Percentiles rank a stretch among this genome's conserved stretches.
These are phyloP conservation scores for Backusella westeae DNA, from an alignment of 192 early-diverging fungal species.

Conservation along the genomic window DNA sequence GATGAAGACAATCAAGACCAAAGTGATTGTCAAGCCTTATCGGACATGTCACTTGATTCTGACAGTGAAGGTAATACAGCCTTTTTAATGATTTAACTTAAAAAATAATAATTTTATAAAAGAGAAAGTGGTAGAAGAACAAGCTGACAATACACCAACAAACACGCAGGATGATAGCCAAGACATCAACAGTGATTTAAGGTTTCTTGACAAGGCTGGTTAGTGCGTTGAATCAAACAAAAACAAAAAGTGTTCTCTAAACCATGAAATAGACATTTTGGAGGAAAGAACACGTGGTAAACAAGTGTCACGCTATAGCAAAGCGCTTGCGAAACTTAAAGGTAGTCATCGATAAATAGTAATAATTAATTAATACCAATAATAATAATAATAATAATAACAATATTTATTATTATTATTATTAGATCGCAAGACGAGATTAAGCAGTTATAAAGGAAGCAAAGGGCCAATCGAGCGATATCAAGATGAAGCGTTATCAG, in stretches of 20 bases:
- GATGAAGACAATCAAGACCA: neutral
- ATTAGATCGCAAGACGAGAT: neutral
- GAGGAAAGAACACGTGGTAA: slow-evolving; percentile 11
- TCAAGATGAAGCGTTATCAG: neutral
- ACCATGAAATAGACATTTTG: neutral
- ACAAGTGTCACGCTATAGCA: slow-evolving; percentile 8
- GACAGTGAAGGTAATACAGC: slow-evolving; percentile 4
- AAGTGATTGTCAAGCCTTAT: neutral
- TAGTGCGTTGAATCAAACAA: neutral
- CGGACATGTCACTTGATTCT: neutral
- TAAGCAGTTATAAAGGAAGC: neutral
- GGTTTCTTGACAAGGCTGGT: slow-evolving; percentile 8
- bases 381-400: neutral
- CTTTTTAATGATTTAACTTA: neutral
- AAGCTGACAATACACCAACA: neutral
- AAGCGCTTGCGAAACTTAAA: neutral
- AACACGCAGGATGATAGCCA: neutral
- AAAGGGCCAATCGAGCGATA: neutral
- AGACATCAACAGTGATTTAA: slow-evolving; percentile 2
- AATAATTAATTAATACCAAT: no score
- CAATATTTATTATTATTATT: neutral
- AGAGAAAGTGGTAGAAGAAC: neutral
- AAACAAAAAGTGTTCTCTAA: neutral
- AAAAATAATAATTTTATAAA: neutral
- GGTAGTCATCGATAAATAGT: neutral